Evolutionary conservation across 768 basidiomycete genomes (phyloP).

Genomic region (Suillus variegatus): DNA sequence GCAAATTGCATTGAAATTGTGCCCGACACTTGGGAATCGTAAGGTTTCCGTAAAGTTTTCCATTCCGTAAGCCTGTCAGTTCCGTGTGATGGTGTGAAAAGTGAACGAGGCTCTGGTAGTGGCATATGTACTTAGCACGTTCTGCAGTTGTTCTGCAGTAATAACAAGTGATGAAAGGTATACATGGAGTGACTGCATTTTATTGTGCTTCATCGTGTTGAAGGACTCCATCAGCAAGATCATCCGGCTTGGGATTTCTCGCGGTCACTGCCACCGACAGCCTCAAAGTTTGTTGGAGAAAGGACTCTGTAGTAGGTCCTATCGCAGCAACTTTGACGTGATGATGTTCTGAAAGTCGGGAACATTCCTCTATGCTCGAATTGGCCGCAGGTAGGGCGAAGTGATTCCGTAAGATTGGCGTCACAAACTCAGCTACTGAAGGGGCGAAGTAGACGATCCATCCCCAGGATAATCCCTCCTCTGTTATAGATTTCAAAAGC

Average conservation of each 20-base stretch:
- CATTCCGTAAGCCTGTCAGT: slow-evolving; percentile 2
- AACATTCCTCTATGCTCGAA: background rate
- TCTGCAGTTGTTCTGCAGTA: background rate
- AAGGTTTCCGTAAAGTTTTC: slow-evolving; percentile 1
- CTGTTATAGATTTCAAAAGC: slow-evolving; percentile 10
- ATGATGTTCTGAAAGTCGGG: background rate
- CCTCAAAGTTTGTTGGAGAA: slow-evolving; percentile 45
- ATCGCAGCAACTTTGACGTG: slow-evolving; percentile 56
- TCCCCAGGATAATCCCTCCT: slow-evolving; percentile 33
- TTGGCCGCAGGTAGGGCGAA: slow-evolving; percentile 40
- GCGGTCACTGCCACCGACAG: slow-evolving; percentile 58
- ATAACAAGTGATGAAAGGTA: background rate
- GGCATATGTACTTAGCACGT: background rate
- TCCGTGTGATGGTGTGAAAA: slow-evolving; percentile 11
- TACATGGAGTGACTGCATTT: background rate
- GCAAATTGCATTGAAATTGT: slow-evolving; percentile 3
- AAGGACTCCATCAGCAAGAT: slow-evolving; percentile 38
- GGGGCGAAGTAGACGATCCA: slow-evolving; percentile 83
- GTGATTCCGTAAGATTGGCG: slow-evolving; percentile 47
- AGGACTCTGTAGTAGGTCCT: slow-evolving; percentile 64
- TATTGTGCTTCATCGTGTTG: slow-evolving; percentile 19
- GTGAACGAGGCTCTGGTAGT: background rate
- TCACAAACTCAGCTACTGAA: slow-evolving; percentile 61
- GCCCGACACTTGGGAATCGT: slow-evolving; percentile 5
- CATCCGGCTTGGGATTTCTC: slow-evolving; percentile 55